phyloP scores from a whole-genome alignment of 495 filamentous ascomycete species.

The Extremus antarcticus region DNA sequence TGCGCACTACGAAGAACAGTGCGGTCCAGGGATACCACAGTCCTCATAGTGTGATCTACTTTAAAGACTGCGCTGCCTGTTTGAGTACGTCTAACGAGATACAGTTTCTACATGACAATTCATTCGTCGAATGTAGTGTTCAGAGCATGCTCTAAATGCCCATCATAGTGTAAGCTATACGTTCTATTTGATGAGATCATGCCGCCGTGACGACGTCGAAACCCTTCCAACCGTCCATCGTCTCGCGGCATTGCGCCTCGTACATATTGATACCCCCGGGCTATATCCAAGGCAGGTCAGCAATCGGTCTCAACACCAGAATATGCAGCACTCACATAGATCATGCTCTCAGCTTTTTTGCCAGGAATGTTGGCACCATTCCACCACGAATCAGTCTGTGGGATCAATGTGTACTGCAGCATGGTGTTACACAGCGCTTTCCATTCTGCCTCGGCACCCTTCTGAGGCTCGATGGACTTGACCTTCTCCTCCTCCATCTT shows the following conservation, averaged over 20 bases:
- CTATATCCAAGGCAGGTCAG: background rate
- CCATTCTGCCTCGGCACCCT: constrained; percentile 22
- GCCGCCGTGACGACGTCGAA: constrained; percentile 16
- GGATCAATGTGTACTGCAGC: constrained; percentile 17
- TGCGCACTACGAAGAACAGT: too few relatives aligned
- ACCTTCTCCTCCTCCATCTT: constrained; percentile 8
- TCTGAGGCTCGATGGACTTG: constrained; percentile 17
- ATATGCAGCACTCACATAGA: constrained; percentile 10
- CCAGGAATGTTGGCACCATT: constrained; percentile 23
- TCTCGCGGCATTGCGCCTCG: constrained; percentile 18
- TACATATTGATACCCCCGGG: constrained; percentile 20
- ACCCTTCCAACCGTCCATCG: constrained; percentile 22
- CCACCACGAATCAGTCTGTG: constrained; percentile 12
- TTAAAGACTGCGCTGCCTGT: too few relatives aligned
- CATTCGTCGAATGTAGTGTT: background rate
- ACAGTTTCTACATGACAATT: too few relatives aligned
- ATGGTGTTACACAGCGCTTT: constrained; percentile 14
- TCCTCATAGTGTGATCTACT: too few relatives aligned
- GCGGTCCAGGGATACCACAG: too few relatives aligned
- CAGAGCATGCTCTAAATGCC: background rate
- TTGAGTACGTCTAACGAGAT: too few relatives aligned
- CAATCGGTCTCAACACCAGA: background rate
- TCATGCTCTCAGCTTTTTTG: constrained; percentile 23
- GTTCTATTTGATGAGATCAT: too few relatives aligned
- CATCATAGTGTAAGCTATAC: background rate